A percentile compares a stretch with the other conserved stretches of the same genome.
Evolutionary conservation across 495 filamentous ascomycete species (phyloP).

Genomic region (Penicillium alfredii): DNA sequence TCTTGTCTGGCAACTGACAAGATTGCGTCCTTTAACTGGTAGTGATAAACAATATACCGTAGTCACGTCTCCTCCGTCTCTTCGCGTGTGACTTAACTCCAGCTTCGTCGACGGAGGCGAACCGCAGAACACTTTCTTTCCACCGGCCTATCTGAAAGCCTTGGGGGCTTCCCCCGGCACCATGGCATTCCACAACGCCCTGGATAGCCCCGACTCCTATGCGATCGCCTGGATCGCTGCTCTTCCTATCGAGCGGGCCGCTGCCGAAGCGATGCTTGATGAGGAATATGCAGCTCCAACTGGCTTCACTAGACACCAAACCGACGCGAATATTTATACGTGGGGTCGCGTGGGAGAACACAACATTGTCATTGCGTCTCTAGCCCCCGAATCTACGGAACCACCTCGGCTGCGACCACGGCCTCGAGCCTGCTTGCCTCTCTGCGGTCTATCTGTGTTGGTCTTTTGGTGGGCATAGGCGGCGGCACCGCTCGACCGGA

Average conservation of each 20-base stretch:
- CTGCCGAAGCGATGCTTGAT: constrained; percentile 17
- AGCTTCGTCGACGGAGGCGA: too few relatives aligned
- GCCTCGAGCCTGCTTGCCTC: constrained; percentile 25
- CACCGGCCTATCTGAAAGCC: too few relatives aligned
- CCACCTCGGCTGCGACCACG: constrained; percentile 16
- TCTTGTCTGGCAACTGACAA: too few relatives aligned
- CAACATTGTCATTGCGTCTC: constrained; percentile 24
- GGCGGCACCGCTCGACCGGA: constrained; percentile 16
- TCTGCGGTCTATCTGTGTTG: constrained; percentile 11
- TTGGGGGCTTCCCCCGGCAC: too few relatives aligned
- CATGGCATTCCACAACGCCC: too few relatives aligned
- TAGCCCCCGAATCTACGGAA: constrained; percentile 20
- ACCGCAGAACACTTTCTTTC: too few relatives aligned
- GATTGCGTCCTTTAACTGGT: too few relatives aligned
- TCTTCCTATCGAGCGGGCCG: constrained; percentile 14
- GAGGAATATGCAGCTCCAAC: constrained; percentile 8
- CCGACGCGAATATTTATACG: constrained; percentile 35
- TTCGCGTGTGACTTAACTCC: too few relatives aligned
- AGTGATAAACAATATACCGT: too few relatives aligned
- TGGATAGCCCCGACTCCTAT: too few relatives aligned
- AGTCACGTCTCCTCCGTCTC: too few relatives aligned
- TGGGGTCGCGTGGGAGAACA: constrained; percentile 31
- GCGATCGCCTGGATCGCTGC: constrained; percentile 19
- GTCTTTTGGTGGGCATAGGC: constrained; percentile 24
- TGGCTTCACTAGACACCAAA: constrained; percentile 3